Conservation (phyloP, 1,284 basidiomycete species). For the Malassezia nana region DNA sequence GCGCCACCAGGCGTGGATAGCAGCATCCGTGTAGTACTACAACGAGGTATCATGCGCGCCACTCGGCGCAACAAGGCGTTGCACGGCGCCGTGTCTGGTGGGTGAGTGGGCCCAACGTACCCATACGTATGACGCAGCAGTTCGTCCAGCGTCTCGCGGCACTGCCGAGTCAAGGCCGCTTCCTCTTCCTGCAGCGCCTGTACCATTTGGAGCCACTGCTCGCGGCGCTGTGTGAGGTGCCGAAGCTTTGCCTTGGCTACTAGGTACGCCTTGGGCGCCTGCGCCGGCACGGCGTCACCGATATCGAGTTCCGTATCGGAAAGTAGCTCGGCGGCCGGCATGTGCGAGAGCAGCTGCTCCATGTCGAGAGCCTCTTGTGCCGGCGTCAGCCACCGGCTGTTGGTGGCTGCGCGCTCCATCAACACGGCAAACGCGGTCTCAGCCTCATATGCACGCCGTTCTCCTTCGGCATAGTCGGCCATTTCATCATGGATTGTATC, state of each 20-base stretch:
- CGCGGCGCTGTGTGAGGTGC: conserved; percentile 21
- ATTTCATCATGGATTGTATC: conserved; percentile 26
- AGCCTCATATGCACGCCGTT: conserved; percentile 7
- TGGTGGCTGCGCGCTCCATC: conserved; percentile 9
- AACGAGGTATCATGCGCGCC: conserved; percentile 1
- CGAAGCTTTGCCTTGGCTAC: conserved; percentile 40
- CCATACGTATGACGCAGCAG: conserved; percentile 24
- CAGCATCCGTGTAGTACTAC: background rate
- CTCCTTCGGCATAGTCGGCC: conserved; percentile 27
- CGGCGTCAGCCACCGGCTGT: conserved; percentile 21
- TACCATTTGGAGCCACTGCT: conserved; percentile 18
- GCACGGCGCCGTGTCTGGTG: background rate
- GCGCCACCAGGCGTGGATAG: conserved; percentile 65
- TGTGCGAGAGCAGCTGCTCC: conserved; percentile 19
- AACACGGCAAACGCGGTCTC: background rate
- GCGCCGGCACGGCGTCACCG: background rate
- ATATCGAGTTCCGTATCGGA: background rate
- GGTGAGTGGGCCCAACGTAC: background rate
- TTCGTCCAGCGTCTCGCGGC: conserved; percentile 23
- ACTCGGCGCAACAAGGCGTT: background rate
- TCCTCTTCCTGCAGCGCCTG: conserved; percentile 19
- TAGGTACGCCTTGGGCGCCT: conserved; percentile 24
- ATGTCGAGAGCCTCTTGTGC: conserved; percentile 30
- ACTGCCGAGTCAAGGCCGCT: conserved; percentile 9
- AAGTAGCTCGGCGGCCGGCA: background rate